Evolutionary conservation across 2,329 filamentous ascomycete species (phyloP).

Genomic region (Fusarium ambrosium): DNA sequence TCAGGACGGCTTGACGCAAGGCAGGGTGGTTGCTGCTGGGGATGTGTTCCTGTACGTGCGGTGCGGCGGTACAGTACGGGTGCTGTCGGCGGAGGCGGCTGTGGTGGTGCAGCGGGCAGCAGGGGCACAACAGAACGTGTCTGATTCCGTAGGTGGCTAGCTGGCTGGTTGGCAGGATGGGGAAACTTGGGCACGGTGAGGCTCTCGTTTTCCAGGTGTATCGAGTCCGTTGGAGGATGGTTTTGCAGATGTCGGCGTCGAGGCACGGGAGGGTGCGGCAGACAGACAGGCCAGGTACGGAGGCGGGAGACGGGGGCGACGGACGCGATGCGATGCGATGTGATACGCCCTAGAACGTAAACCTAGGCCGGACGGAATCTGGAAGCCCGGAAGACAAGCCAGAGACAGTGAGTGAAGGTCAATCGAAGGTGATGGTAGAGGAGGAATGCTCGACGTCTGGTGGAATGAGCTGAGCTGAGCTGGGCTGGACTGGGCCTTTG

Average conservation of each 20-base stretch:
- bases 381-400: constrained; percentile 35
- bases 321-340: constrained; percentile 24
- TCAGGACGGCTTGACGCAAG: constrained; percentile 29
- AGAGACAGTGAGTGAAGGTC: constrained; percentile 35
- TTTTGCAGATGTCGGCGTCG: constrained; percentile 35
- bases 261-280: constrained; percentile 22
- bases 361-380: constrained; percentile 35
- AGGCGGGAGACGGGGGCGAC: constrained; percentile 30
- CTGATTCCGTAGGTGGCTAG: constrained; percentile 13
- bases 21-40: constrained; percentile 36
- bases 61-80: constrained; percentile 34
- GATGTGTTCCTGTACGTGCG: constrained; percentile 41
- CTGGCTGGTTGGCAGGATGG: neutral
- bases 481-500: constrained; percentile 37
- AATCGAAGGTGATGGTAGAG: constrained; percentile 46
- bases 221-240: constrained; percentile 29
- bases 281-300: constrained; percentile 11
- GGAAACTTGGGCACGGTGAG: constrained; percentile 29
- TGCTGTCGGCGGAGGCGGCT: constrained; percentile 40
- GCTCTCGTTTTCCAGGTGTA: constrained; percentile 32
- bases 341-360: constrained; percentile 35
- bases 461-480: constrained; percentile 45
- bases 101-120: constrained; percentile 44
- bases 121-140: constrained; percentile 37
- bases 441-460: constrained; percentile 47